Evolutionary conservation across 225 moss, liverwort and hornwort species (phyloP), one percentile per base, ranked within the genome.

Genomic region (Sphagnum tenellum): DNA sequence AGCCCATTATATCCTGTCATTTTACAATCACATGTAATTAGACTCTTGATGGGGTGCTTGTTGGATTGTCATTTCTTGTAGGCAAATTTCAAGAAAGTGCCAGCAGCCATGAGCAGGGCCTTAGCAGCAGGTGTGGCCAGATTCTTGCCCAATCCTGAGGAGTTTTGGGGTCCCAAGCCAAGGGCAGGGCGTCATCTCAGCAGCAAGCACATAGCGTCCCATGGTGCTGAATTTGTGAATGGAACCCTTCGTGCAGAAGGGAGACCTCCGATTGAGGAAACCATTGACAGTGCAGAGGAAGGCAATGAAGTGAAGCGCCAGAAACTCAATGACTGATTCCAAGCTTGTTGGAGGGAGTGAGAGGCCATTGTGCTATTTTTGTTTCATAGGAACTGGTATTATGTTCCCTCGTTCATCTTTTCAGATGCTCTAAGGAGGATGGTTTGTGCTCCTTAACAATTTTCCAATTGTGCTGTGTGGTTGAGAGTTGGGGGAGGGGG

Each of bases 131-230:
- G 98, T 69, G 89, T 98, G 6, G 87, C 98, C 49, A 87, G 98
- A 48, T 98, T 93, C 65, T 76, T 98, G 47, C 98, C 98, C 9
- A 98, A 98, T 65, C 98, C 98, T 5, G 98, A 98, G 75, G 98
- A 98, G 11, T 89, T 79, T 72, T 98, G 98, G 98, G 98, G 98
- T 50, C 98, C 98, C 51, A 98, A 98, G 74, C 98, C 98, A 4
- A 87, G 98, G 71, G 98, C 98, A 68, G 98, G 98, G 65, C 89
- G 98, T 57, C 93, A 89, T 60, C 83, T 90, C 49, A 82, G 73
- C 58, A 81, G 68, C 56, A 93, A 90, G 78, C 98, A 90, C 60
- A 53, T 87, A 45, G 87, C 89, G 63, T 87, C 89, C 9, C 82
- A 76, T 63, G 89, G 89, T 64, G 80, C 80, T 44, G 77, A 5